Percentiles rank a stretch among this genome's conserved stretches.
phyloP scores from a whole-genome alignment of 2,329 filamentous ascomycete genomes.

The Colletotrichum liriopes region DNA sequence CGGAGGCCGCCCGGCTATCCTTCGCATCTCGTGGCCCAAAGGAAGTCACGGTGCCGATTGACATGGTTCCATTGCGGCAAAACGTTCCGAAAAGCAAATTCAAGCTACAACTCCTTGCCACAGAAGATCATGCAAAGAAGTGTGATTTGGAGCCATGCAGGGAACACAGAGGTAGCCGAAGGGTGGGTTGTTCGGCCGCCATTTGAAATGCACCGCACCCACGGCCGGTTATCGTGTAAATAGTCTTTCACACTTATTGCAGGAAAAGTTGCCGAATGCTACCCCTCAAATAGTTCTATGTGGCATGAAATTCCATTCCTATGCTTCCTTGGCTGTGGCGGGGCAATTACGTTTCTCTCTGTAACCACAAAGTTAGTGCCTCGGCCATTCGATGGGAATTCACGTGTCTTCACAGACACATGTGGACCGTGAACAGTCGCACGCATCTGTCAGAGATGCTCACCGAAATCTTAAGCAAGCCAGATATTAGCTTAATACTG shows the following conservation, averaged over 20 bases:
- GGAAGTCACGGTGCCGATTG: no score
- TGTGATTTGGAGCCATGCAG: slow-evolving; percentile 9
- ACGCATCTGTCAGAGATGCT: slow-evolving; percentile 4
- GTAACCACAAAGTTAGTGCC: slow-evolving; percentile 23
- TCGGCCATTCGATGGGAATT: slow-evolving; percentile 10
- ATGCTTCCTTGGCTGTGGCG: slow-evolving; percentile 25
- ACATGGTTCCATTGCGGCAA: neutral
- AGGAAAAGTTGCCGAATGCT: neutral
- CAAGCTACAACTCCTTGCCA: slow-evolving; percentile 12
- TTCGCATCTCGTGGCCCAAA: slow-evolving; percentile 10
- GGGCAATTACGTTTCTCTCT: slow-evolving; percentile 30
- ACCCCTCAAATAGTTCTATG: no score
- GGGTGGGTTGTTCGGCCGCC: neutral
- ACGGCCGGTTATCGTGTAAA: slow-evolving; percentile 9
- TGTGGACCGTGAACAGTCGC: neutral
- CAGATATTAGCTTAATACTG: neutral
- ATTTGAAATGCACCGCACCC: slow-evolving; percentile 7
- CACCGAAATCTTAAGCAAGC: neutral
- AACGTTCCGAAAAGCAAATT: neutral
- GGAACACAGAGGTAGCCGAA: neutral
- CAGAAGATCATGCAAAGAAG: slow-evolving; percentile 12
- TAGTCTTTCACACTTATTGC: slow-evolving; percentile 10
- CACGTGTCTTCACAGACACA: slow-evolving; percentile 17
- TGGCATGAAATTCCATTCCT: neutral
- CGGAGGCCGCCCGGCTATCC: slow-evolving; percentile 38